phyloP scores from a whole-genome alignment of 1,284 basidiomycete species.

The Ustilago sp. region DNA sequence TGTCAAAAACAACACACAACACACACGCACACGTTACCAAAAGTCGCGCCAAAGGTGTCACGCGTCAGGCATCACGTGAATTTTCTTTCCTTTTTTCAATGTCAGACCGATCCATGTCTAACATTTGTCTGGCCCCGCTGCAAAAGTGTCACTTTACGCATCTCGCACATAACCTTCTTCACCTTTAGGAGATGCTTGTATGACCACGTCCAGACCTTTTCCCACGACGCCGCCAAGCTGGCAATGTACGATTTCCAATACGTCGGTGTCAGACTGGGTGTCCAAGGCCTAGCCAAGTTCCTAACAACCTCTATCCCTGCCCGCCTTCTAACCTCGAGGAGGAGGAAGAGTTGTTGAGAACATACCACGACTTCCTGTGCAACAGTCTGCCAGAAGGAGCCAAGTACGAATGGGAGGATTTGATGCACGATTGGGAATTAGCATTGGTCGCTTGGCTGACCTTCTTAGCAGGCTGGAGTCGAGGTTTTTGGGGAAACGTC shows the following conservation, averaged over 20 bases:
- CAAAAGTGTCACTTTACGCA: conserved; percentile 23
- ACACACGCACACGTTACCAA: not conserved
- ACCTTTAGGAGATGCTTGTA: not conserved
- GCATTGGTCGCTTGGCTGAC: conserved; percentile 50
- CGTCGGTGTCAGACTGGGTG: conserved; percentile 47
- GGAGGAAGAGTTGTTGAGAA: conserved; percentile 26
- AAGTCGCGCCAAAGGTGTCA: conserved; percentile 1
- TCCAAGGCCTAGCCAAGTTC: conserved; percentile 53
- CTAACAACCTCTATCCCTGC: conserved; percentile 40
- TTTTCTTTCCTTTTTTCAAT: not conserved
- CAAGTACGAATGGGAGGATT: conserved; percentile 24
- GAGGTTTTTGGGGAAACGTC: conserved; percentile 54
- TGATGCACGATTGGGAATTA: conserved; percentile 43
- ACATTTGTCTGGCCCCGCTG: not conserved
- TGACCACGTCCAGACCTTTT: conserved; percentile 16
- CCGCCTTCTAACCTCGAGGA: not conserved
- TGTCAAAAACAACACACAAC: conserved; percentile 2
- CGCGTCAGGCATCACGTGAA: conserved; percentile 16
- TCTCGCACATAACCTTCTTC: not conserved
- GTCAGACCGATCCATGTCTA: not conserved
- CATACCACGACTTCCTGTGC: conserved; percentile 22
- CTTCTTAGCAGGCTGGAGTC: conserved; percentile 53
- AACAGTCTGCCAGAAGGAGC: conserved; percentile 11
- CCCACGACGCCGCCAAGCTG: conserved; percentile 6
- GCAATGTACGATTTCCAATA: conserved; percentile 61